A percentile compares a stretch with the other conserved stretches of the same genome.
Conservation (phyloP, 305 asterid species). For the Solanum chacoense region DNA sequence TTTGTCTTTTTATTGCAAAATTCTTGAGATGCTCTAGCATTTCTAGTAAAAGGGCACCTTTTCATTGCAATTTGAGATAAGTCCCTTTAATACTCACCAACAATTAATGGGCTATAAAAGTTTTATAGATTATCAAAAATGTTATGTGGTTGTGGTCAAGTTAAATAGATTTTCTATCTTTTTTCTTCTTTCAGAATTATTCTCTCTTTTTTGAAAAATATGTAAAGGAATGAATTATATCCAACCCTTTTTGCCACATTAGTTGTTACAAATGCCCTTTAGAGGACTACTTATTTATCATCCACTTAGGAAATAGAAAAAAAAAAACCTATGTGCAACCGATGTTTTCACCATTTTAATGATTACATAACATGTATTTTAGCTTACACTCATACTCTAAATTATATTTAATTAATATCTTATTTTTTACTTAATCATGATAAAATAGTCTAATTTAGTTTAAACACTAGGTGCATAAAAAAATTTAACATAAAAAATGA, state of each 20-base stretch:
- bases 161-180: not conserved
- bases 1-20: constrained; percentile 34
- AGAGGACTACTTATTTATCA: not conserved
- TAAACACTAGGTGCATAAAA: not conserved
- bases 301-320: not conserved
- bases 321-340: not conserved
- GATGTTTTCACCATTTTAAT: not conserved
- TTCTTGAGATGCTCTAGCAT: constrained; percentile 15
- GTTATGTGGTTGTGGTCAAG: not conserved
- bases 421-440: not conserved
- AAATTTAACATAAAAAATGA: not conserved
- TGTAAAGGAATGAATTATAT: not conserved
- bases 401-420: not conserved
- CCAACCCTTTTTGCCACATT: not conserved
- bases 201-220: not conserved
- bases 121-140: constrained; percentile 2
- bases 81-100: constrained; percentile 21
- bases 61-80: not conserved
- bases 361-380: not conserved
- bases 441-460: not conserved
- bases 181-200: not conserved
- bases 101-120: constrained; percentile 22
- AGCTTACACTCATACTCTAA: not conserved
- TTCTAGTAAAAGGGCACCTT: constrained; percentile 22
- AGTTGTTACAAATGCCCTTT: not conserved